phyloP scores from a whole-genome alignment of 345 rosid genomes.

The Bruguiera sexangula region DNA sequence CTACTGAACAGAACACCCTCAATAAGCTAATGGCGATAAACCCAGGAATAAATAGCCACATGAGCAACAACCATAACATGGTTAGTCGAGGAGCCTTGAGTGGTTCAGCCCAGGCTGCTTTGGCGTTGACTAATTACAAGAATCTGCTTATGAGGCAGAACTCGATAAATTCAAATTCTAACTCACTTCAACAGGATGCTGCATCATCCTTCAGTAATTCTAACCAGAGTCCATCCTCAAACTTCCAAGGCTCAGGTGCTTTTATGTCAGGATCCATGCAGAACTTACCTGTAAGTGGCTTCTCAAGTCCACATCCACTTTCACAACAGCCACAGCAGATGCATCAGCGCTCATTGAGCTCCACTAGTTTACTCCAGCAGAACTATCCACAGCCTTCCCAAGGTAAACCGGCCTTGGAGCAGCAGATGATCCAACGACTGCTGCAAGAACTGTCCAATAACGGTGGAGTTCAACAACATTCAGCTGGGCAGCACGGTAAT shows the following conservation, averaged over 20 bases:
- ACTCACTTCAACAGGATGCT: conserved; percentile 59
- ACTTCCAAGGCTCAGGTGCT: conserved; percentile 54
- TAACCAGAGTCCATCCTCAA: conserved; percentile 61
- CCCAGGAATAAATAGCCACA: conserved; percentile 51
- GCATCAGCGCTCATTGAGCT: conserved; percentile 45
- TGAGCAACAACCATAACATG: conserved; percentile 49
- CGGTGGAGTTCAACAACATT: conserved; percentile 45
- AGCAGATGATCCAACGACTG: conserved; percentile 76
- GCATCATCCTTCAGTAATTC: conserved; percentile 50
- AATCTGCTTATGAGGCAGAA: conserved; percentile 70
- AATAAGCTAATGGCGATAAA: conserved; percentile 75
- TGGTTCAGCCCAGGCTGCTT: conserved; percentile 79
- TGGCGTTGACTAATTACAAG: conserved; percentile 75
- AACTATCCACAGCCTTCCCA: conserved; percentile 46
- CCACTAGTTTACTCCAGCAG: conserved; percentile 50
- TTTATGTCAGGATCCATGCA: conserved; percentile 58
- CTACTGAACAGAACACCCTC: conserved; percentile 72
- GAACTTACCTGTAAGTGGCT: conserved; percentile 44
- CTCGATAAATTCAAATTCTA: conserved; percentile 64
- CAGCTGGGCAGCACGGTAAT: conserved; percentile 39
- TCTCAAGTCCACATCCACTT: conserved; percentile 45
- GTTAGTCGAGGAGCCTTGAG: conserved; percentile 55
- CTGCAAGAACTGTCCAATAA: conserved; percentile 68
- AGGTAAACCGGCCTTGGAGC: conserved; percentile 65
- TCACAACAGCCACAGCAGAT: conserved; percentile 51